These are phyloP conservation scores for Xylaria sp. DNA, from an alignment of 2,329 filamentous ascomycete genomes.

Conservation along the genomic window DNA sequence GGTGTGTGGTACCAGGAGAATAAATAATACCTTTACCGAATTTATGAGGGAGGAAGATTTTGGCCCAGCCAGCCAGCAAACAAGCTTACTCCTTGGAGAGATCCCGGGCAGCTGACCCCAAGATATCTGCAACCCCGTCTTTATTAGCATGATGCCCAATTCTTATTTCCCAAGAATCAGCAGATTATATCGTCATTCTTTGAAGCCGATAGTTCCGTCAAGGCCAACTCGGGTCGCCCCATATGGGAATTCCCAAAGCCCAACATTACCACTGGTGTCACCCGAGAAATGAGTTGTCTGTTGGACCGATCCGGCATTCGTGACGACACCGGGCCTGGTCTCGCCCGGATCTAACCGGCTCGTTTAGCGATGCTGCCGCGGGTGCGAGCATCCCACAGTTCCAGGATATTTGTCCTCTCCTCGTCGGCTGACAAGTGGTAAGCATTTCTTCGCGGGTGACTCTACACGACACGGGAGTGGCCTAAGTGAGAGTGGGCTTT, in stretches of 20 bases:
- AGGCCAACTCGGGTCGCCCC: slow-evolving; percentile 14
- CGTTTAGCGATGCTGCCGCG: slow-evolving; percentile 12
- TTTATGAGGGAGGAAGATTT: slow-evolving; percentile 6
- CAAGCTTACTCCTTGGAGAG: slow-evolving; percentile 23
- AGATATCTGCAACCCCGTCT: slow-evolving; percentile 12
- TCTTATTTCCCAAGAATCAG: slow-evolving; percentile 8
- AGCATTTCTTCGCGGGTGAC: slow-evolving; percentile 19
- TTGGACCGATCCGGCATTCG: slow-evolving; percentile 16
- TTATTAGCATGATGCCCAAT: slow-evolving; percentile 17
- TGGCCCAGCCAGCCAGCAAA: slow-evolving; percentile 1
- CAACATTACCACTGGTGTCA: slow-evolving; percentile 17
- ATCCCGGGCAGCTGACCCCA: slow-evolving; percentile 21
- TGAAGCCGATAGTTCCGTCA: slow-evolving; percentile 18
- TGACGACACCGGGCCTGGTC: slow-evolving; percentile 22
- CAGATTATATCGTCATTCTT: slow-evolving; percentile 13
- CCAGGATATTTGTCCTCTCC: slow-evolving; percentile 13
- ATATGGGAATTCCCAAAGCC: slow-evolving; percentile 12
- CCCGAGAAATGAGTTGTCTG: slow-evolving; percentile 12
- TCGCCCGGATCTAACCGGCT: slow-evolving; percentile 16
- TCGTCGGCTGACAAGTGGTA: slow-evolving; percentile 17
- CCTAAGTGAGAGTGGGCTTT: slow-evolving; percentile 14
- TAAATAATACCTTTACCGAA: slow-evolving; percentile 8
- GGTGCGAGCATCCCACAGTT: slow-evolving; percentile 8
- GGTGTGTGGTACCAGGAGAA: slow-evolving; percentile 17
- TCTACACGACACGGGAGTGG: slow-evolving; percentile 15